Conservation (phyloP, 495 filamentous ascomycete species). For the Penicillium arizonense region DNA sequence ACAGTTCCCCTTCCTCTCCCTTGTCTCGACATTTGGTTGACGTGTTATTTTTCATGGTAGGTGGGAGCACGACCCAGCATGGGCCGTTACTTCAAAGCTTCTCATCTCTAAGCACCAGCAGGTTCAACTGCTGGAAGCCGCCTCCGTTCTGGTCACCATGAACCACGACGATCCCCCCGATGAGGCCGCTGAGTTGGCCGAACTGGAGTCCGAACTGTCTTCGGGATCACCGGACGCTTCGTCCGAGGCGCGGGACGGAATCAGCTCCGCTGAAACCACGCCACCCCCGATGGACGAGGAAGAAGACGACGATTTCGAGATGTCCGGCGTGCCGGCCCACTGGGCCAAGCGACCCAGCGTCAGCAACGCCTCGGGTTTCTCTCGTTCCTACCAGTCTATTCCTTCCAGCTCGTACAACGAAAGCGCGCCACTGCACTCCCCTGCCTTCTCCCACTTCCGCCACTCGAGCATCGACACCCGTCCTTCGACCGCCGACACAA, state of each 20-base stretch:
- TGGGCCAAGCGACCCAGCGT: slow-evolving; percentile 48
- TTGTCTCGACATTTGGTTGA: slow-evolving; percentile 28
- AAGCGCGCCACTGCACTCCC: slow-evolving; percentile 46
- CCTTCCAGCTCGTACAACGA: slow-evolving; percentile 54
- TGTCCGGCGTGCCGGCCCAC: slow-evolving; percentile 35
- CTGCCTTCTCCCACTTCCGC: slow-evolving; percentile 45
- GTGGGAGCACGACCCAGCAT: slow-evolving; percentile 99
- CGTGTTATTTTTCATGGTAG: slow-evolving; percentile 58
- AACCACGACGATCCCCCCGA: slow-evolving; percentile 62
- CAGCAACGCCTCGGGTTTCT: slow-evolving; percentile 66
- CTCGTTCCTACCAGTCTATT: slow-evolving; percentile 82
- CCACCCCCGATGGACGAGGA: slow-evolving; percentile 52
- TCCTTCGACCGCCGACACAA: slow-evolving; percentile 61
- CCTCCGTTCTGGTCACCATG: slow-evolving; percentile 92
- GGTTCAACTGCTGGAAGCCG: slow-evolving; percentile 94
- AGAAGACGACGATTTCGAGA: slow-evolving; percentile 42
- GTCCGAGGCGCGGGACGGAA: slow-evolving; percentile 69
- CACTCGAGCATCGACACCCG: slow-evolving; percentile 60
- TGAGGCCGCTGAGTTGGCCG: slow-evolving; percentile 60
- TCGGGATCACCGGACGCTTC: slow-evolving; percentile 79
- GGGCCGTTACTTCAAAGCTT: slow-evolving; percentile 95
- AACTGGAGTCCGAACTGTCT: slow-evolving; percentile 73
- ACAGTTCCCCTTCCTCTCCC: slow-evolving; percentile 8
- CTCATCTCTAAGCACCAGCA: slow-evolving; percentile 99
- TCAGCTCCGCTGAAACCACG: slow-evolving; percentile 58